Evolutionary conservation across 768 basidiomycete genomes (phyloP), one percentile per base, ranked within the genome.

Genomic region (Termitomyces sp.): DNA sequence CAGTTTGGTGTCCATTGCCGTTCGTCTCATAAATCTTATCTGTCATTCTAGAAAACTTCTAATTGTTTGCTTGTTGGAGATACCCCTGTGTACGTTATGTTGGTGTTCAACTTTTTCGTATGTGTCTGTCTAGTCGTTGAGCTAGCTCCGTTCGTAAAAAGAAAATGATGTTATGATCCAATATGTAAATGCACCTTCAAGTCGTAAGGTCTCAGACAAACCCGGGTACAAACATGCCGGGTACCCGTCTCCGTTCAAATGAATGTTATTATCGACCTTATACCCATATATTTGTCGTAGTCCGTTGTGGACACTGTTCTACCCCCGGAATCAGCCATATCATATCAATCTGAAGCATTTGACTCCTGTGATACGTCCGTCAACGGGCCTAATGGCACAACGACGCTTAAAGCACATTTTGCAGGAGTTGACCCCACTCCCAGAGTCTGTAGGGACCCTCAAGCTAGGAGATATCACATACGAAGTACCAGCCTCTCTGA

Each of bases 391-490:
- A 42, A 74, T 75, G 73, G 68, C 72, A 17, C 71, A 72, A 53
- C 71, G 76, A 54, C 79, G 84, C 14, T 69, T 85, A 15, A 73
- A 75, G 35, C 77, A 77, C 45, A 64, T 86, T 40, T 61, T 81
- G 26, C 70, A 67, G 50, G 73, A 72, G 46, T 68, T 84, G 26
- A 65, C 70, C n/a, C 68, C 76, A 3, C 59, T 75, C 2, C 67
- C 70, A 35, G 65, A 68, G 21, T 52, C 73, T 28, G 70, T 85
- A 26, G 85, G 84, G 19, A 82, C 75, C 5, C 66, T 87, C 42
- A 80, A 75, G 59, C 71, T 85, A 0, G 84, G 83, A 14, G 73
- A 75, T 57, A 82, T 85, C 55, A 73, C 74, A 5, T 83, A 77
- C 58, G 77, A 83, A 11, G 74, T 87, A 0, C 79, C 78, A 8